Evolutionary conservation across 257 asterid species (phyloP).

Genomic region (Echium plantagineum): DNA sequence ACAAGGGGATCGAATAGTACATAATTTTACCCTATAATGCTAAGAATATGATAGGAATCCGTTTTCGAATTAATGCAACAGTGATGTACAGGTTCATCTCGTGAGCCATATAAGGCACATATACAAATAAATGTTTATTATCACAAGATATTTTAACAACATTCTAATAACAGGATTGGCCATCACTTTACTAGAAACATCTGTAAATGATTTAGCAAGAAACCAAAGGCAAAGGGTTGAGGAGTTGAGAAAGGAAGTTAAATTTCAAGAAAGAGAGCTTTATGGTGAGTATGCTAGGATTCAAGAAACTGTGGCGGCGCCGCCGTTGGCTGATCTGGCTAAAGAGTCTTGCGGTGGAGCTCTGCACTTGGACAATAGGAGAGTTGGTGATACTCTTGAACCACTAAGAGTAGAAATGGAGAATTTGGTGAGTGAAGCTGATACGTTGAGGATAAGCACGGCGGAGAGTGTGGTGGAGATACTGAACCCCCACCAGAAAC

Average conservation of each 20-base stretch:
- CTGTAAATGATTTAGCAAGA: slow-evolving; percentile 18
- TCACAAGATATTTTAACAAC: no score
- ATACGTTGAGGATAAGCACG: slow-evolving; percentile 29
- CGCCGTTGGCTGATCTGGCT: slow-evolving; percentile 18
- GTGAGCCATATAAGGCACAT: no score
- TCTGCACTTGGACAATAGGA: slow-evolving; percentile 3
- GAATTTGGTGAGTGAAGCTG: slow-evolving; percentile 33
- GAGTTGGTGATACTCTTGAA: slow-evolving; percentile 17
- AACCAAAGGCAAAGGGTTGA: slow-evolving; percentile 19
- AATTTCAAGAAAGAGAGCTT: slow-evolving; percentile 22
- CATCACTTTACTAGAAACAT: slow-evolving; percentile 10
- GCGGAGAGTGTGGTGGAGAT: slow-evolving; percentile 27
- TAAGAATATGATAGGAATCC: no score
- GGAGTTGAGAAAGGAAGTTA: slow-evolving; percentile 16
- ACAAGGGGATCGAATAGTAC: no score
- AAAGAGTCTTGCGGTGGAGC: slow-evolving; percentile 9
- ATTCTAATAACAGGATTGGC: slow-evolving; percentile 12
- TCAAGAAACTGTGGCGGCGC: slow-evolving; percentile 53
- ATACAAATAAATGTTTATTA: no score
- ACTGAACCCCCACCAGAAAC: slow-evolving; percentile 30
- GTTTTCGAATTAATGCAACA: no score
- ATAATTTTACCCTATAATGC: no score
- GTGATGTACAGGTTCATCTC: no score
- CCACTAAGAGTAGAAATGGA: slow-evolving; percentile 22
- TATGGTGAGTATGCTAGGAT: slow-evolving; percentile 32